Evolutionary conservation across 2,329 filamentous ascomycete genomes (phyloP), one percentile per base, ranked within the genome.

Genomic region (Chaetomiaceae sp.): DNA sequence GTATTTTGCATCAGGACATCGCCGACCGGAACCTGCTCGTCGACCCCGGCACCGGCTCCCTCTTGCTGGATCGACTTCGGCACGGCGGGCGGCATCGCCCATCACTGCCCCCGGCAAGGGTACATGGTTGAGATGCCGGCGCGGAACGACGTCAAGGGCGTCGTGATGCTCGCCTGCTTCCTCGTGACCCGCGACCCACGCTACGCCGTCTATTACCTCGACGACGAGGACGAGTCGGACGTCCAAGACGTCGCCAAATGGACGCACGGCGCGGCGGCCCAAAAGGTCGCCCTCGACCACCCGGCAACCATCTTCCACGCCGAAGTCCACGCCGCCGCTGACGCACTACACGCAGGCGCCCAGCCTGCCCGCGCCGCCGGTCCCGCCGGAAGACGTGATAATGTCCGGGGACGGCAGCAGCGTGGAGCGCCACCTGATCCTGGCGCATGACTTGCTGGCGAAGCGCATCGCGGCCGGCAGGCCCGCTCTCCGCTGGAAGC

Each of bases 1-100:
- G 67, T 22, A 60, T 70, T 30, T 51, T 57, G 33, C 68, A 70
- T 51, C 61, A 67, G 48, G 68, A 69, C 45, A 57, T 71, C 40
- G 59, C 61, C 4, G 50, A 63, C 3, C 59, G 63, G 26, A 70
- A 70, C 45, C 56, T 70, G 5, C 37, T 70, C 0, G 47, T 70
- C 40, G 55, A 69, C 38, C 54, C 59, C 5, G 32, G 42, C 10
- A 65, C 63, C 14, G 58, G 68, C 39, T 48, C 49, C 4, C 39
- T 70, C 10, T 48, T 64, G 47, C 36, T 69, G 19, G n/a, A 42
- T 43, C 22, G 42, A 44, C 18, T 44, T 44, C 33, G 15, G 35
- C 33, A n/a, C 4, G 12, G n/a, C 41, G 1, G 24, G 22, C 3
- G 32, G 35, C 8, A 43, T 43, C 9, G 41, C 33, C 18, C 24